Evolutionary conservation across 345 rosid genomes (phyloP).

Genomic region (Psidium guajava): DNA sequence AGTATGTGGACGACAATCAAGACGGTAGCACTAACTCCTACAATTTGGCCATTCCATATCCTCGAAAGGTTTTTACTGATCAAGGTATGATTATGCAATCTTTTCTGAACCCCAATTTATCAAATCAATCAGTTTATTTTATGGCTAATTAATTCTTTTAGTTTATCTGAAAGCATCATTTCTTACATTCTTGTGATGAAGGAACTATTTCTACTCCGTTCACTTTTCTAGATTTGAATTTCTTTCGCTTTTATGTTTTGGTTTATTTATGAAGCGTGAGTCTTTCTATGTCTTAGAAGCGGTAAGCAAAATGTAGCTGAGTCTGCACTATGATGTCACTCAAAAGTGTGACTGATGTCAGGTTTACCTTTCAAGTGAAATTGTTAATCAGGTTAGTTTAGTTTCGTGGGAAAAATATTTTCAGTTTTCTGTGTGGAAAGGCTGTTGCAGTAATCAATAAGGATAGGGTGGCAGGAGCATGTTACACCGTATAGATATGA

Average conservation of each 20-base stretch:
- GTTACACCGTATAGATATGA: not conserved
- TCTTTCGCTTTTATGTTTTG: not conserved
- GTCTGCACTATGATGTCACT: not conserved
- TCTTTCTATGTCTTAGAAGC: not conserved
- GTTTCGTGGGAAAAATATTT: not conserved
- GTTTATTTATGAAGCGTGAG: not conserved
- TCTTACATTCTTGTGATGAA: not conserved
- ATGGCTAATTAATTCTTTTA: not conserved
- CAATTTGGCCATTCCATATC: slow-evolving; percentile 83
- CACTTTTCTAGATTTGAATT: not conserved
- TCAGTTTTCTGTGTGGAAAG: not conserved
- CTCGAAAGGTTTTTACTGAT: slow-evolving; percentile 67
- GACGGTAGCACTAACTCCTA: slow-evolving; percentile 32
- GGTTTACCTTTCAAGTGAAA: not conserved
- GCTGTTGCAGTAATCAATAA: not conserved
- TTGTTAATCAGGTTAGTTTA: not conserved
- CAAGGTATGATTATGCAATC: slow-evolving; percentile 36
- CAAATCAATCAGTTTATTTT: not conserved
- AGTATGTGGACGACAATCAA: slow-evolving; percentile 57
- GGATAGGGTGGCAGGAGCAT: not conserved
- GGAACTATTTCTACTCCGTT: not conserved
- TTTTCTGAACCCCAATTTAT: not conserved
- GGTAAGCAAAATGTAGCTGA: not conserved
- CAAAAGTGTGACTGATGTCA: not conserved
- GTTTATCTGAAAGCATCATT: not conserved